phyloP scores from a whole-genome alignment of 1,284 basidiomycete species.

The Boletus smithii region DNA sequence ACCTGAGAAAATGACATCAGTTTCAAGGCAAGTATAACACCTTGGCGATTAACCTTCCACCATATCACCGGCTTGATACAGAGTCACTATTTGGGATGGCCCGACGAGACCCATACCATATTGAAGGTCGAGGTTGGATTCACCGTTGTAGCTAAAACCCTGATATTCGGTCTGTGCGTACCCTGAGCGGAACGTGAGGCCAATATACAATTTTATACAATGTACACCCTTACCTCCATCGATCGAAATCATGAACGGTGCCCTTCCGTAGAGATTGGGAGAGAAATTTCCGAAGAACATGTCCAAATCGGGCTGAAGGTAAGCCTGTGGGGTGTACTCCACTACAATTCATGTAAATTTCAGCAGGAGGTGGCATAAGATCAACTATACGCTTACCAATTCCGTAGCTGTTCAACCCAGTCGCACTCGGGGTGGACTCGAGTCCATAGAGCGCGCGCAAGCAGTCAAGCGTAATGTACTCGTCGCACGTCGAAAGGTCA shows the following conservation, averaged over 20 bases:
- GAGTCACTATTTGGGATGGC: slow-evolving; percentile 36
- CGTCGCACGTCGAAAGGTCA: slow-evolving; percentile 33
- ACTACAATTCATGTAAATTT: slow-evolving; percentile 15
- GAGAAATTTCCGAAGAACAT: slow-evolving; percentile 41
- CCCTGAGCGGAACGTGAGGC: slow-evolving; percentile 23
- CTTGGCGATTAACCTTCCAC: slow-evolving; percentile 33
- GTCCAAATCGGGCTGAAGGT: slow-evolving; percentile 43
- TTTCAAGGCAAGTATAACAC: background rate
- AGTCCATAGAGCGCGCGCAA: slow-evolving; percentile 37
- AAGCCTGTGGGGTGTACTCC: slow-evolving; percentile 33
- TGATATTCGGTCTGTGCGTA: slow-evolving; percentile 36
- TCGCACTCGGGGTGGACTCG: slow-evolving; percentile 25
- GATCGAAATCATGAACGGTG: slow-evolving; percentile 26
- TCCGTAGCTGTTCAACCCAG: slow-evolving; percentile 35
- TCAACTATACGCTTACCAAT: slow-evolving; percentile 21
- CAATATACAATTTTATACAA: too few species aligned
- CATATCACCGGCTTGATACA: slow-evolving; percentile 46
- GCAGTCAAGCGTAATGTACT: slow-evolving; percentile 37
- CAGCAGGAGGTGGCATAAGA: background rate
- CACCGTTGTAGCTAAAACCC: slow-evolving; percentile 42
- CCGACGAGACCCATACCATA: slow-evolving; percentile 46
- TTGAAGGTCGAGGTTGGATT: slow-evolving; percentile 51
- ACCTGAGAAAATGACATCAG: slow-evolving; percentile 25
- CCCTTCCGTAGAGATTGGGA: slow-evolving; percentile 12
- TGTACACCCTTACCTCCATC: slow-evolving; percentile 24